Base-by-base conservation (phyloP, 495 filamentous ascomycete species). In the Lophiostoma macrostomum region DNA sequence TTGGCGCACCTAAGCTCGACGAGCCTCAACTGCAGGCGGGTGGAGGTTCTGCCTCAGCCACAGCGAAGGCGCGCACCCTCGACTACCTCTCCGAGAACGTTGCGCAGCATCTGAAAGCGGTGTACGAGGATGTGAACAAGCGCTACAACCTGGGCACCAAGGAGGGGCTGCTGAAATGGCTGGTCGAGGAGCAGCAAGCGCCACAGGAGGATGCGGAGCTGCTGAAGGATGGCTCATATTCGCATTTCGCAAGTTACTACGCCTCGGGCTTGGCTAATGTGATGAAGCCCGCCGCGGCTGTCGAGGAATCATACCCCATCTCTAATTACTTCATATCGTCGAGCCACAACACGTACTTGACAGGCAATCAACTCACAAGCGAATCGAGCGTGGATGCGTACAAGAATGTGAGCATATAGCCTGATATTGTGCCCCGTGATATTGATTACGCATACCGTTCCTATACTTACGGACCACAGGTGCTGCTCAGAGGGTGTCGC, bases 281-380 rank as follows among this genome's bases (percentile, higher is more conserved):
- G 24, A 54, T 63, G 50, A 37, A 47, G 13, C 23, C 48, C 34
- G 16, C 35, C 12, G 18, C 40, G 18, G 22, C 30, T 6, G 37
- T 58, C 12, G 60, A 63, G 37, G 20, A n/a, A 18, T 50, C 60
- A 6, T 82, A 78, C 38, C 88, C 90, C 2, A 74, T 96, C 29
- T 85, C 85, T 31, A 87, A 85, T 61, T 97, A 96, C 73, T 97
- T 85, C 64, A 84, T 97, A 55, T 90, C 83, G 43, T 91, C 86
- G 20, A 95, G 88, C 64, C 91, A 97, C 69, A 97, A 97, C 67
- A 96, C 91, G 0, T 97, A 96, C 63, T 75, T 97, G 53, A 89
- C 86, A 0, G 91, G 91, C 0, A 91, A 96, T 65, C 91, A 97
- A 70, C 76, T 97, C 8, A 93, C 83, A 50, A 90, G 89, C 56